Conservation (phyloP, 192 early-diverging fungal genomes). For the Rhizoclosmatium globosum region DNA sequence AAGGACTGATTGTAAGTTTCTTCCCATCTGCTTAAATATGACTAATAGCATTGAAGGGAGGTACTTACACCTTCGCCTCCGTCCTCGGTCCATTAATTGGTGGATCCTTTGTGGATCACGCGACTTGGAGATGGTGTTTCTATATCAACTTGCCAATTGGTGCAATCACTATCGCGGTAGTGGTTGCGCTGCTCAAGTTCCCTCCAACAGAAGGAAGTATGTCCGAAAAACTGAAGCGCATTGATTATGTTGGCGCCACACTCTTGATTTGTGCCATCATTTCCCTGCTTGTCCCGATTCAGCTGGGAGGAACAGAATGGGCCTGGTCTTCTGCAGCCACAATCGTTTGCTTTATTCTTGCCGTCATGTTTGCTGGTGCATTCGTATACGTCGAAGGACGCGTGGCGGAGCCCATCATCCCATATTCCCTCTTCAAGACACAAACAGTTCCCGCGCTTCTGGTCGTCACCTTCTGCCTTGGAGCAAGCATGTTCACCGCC, state of each 20-base stretch:
- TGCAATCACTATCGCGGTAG: slow-evolving; percentile 60
- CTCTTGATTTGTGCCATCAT: slow-evolving; percentile 58
- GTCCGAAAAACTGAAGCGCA: slow-evolving; percentile 62
- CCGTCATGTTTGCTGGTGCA: slow-evolving; percentile 60
- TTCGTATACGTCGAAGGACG: slow-evolving; percentile 70
- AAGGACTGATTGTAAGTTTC: slow-evolving; percentile 59
- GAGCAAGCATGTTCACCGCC: slow-evolving; percentile 39
- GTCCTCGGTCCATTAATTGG: slow-evolving; percentile 83
- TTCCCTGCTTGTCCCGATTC: slow-evolving; percentile 69
- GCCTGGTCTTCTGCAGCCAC: slow-evolving; percentile 64
- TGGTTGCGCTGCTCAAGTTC: slow-evolving; percentile 63
- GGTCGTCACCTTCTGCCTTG: slow-evolving; percentile 38
- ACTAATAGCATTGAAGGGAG: slow-evolving; percentile 75
- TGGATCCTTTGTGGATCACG: slow-evolving; percentile 73
- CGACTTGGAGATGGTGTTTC: slow-evolving; percentile 60
- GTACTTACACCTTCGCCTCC: slow-evolving; percentile 75
- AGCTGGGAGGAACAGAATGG: slow-evolving; percentile 72
- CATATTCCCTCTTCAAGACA: slow-evolving; percentile 61
- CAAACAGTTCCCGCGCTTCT: slow-evolving; percentile 41
- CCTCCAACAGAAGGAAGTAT: slow-evolving; percentile 55
- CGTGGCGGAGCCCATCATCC: slow-evolving; percentile 73
- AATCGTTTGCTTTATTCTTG: slow-evolving; percentile 70
- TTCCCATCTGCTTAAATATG: slow-evolving; percentile 84
- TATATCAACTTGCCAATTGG: slow-evolving; percentile 80
- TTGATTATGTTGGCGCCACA: slow-evolving; percentile 70